Percentiles rank a stretch among this genome's conserved stretches.
These are phyloP conservation scores for Nemania bipapillata DNA, from an alignment of 2,329 filamentous ascomycete species.

Conservation along the genomic window DNA sequence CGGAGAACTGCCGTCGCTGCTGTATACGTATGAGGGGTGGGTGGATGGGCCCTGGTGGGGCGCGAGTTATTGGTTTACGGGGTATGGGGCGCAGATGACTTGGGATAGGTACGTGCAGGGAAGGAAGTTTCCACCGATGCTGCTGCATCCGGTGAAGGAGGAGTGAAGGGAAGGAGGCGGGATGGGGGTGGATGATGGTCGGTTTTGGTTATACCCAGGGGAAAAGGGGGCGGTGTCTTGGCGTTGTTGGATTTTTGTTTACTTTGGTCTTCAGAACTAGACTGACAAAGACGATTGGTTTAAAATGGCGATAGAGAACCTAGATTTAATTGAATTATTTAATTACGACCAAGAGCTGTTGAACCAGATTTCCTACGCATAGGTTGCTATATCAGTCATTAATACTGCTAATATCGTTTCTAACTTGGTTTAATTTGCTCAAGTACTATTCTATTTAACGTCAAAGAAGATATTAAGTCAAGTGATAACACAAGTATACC, in stretches of 20 bases:
- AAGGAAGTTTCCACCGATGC: constrained; percentile 37
- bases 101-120: constrained; percentile 34
- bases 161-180: too few species aligned
- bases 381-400: too few species aligned
- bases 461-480: too few species aligned
- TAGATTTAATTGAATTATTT: too few species aligned
- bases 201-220: neutral
- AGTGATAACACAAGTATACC: too few species aligned
- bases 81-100: constrained; percentile 22
- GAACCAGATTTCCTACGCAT: too few species aligned
- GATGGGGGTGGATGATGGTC: too few species aligned
- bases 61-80: constrained; percentile 41
- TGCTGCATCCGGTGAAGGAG: constrained; percentile 42
- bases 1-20: constrained; percentile 34
- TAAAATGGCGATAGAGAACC: neutral
- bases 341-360: too few species aligned
- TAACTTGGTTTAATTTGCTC: too few species aligned
- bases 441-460: too few species aligned
- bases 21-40: constrained; percentile 34
- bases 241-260: neutral
- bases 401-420: too few species aligned
- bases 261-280: neutral
- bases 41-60: constrained; percentile 33
- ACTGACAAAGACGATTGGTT: neutral
- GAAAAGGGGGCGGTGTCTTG: neutral